These are phyloP conservation scores for Coleophoma crateriformis DNA, from an alignment of 2,329 filamentous ascomycete genomes.

Conservation along the genomic window DNA sequence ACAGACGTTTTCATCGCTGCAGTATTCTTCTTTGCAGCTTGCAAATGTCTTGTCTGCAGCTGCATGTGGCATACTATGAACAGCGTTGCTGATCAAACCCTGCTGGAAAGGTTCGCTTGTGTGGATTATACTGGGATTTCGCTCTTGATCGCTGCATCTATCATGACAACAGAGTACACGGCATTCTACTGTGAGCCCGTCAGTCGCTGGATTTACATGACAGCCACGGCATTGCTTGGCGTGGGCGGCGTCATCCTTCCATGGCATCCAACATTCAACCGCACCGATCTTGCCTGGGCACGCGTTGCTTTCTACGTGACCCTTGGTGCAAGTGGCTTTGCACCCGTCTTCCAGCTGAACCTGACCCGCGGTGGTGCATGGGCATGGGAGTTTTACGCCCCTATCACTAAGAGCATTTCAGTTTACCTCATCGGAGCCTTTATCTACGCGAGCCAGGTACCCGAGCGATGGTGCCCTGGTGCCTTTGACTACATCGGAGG, in stretches of 20 bases:
- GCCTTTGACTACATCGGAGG: conserved; percentile 93
- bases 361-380: conserved; percentile 72
- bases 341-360: conserved; percentile 80
- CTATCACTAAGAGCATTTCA: conserved; percentile 73
- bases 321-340: conserved; percentile 80
- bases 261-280: conserved; percentile 95
- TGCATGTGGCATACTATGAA: conserved; percentile 99
- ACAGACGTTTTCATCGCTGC: conserved; percentile 87
- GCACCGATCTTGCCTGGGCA: conserved; percentile 84
- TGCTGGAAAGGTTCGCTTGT: conserved; percentile 93
- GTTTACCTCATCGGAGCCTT: conserved; percentile 84
- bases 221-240: conserved; percentile 73
- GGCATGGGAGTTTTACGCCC: conserved; percentile 87
- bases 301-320: conserved; percentile 89
- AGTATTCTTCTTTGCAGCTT: conserved; percentile 93
- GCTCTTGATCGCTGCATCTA: conserved; percentile 87
- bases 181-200: conserved; percentile 96
- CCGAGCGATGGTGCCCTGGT: conserved; percentile 88
- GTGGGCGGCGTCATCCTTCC: conserved; percentile 85
- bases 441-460: conserved; percentile 87
- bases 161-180: conserved; percentile 97
- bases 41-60: conserved; percentile 90
- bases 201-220: conserved; percentile 82
- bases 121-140: conserved; percentile 98
- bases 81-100: conserved; percentile 81